Evolutionary conservation across 2,329 filamentous ascomycete genomes (phyloP).

Genomic region (Fusarium lyarnte): DNA sequence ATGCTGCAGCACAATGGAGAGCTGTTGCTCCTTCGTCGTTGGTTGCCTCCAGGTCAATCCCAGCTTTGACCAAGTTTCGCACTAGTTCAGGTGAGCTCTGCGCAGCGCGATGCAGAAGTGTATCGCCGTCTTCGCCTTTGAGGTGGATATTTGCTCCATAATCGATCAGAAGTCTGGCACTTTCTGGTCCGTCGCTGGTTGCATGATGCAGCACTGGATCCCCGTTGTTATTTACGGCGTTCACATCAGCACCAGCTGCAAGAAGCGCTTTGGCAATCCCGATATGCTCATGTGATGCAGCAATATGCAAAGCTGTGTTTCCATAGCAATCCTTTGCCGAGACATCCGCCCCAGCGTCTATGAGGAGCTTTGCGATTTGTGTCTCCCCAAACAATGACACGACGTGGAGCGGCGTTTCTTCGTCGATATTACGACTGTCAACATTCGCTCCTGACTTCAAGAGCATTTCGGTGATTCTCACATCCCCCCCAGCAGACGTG

Average conservation of each 20-base stretch:
- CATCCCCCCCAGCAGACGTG: neutral
- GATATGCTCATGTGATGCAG: neutral
- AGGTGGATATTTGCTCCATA: neutral
- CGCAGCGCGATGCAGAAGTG: neutral
- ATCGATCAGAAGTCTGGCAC: fast-evolving
- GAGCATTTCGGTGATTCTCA: neutral
- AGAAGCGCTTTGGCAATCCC: fast-evolving
- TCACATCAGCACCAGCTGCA: neutral
- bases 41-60: neutral
- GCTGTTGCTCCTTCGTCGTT: neutral
- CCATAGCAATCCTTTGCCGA: neutral
- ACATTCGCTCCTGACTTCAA: neutral
- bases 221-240: neutral
- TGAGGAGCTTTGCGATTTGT: neutral
- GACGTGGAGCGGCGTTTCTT: neutral
- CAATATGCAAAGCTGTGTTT: neutral
- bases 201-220: neutral
- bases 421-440: neutral
- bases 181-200: neutral
- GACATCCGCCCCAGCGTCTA: neutral
- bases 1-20: neutral
- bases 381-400: neutral
- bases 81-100: neutral
- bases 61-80: neutral
- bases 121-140: neutral